Conservation (phyloP, 345 rosid species). For the Sisymbrium irio region DNA sequence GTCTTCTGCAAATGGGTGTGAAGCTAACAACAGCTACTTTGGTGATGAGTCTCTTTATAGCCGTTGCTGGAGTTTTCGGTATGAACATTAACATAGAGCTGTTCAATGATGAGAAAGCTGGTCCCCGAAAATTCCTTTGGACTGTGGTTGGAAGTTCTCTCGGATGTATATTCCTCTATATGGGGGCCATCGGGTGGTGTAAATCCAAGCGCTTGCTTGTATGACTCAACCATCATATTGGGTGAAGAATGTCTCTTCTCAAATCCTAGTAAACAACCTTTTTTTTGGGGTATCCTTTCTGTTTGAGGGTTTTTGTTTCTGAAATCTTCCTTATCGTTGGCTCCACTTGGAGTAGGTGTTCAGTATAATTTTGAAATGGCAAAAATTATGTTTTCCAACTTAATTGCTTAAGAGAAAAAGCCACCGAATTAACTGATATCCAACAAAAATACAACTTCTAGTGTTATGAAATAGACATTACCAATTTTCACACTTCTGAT, state of each 20-base stretch:
- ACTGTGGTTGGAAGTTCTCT: slow-evolving; percentile 65
- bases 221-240: slow-evolving; percentile 19
- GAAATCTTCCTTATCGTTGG: too few relatives aligned
- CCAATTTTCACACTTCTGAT: too few relatives aligned
- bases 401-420: too few relatives aligned
- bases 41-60: slow-evolving; percentile 59
- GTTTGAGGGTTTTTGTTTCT: neutral
- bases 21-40: slow-evolving; percentile 77
- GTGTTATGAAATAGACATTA: too few relatives aligned
- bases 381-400: too few relatives aligned
- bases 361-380: too few relatives aligned
- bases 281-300: neutral
- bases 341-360: too few relatives aligned
- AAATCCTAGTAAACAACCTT: neutral
- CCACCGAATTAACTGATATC: too few relatives aligned
- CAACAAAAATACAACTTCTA: too few relatives aligned
- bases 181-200: slow-evolving; percentile 74
- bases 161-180: slow-evolving; percentile 61
- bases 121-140: slow-evolving; percentile 57
- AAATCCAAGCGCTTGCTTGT: slow-evolving; percentile 74
- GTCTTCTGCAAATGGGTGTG: slow-evolving; percentile 87
- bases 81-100: slow-evolving; percentile 66
- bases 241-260: neutral
- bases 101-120: slow-evolving; percentile 30
- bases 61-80: slow-evolving; percentile 63